These are phyloP conservation scores for Capsicum chinense DNA, from an alignment of 257 asterid species.

Conservation along the genomic window DNA sequence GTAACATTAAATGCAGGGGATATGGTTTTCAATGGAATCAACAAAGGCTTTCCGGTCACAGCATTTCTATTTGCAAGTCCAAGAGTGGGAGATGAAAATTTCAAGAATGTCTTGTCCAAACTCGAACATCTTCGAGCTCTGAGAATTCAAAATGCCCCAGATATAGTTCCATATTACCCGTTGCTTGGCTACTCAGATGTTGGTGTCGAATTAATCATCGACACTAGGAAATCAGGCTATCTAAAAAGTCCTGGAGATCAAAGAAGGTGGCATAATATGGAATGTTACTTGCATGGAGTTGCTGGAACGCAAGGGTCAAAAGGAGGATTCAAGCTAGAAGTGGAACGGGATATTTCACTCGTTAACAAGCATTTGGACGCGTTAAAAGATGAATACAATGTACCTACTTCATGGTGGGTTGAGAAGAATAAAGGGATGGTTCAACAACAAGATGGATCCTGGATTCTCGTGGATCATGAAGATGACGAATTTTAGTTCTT, in stretches of 20 bases:
- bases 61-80: slow-evolving; percentile 53
- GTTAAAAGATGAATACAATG: slow-evolving; percentile 39
- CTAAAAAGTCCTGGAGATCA: slow-evolving; percentile 42
- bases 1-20: slow-evolving; percentile 55
- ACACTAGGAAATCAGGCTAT: slow-evolving; percentile 39
- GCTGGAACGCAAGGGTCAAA: slow-evolving; percentile 43
- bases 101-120: slow-evolving; percentile 1
- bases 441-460: slow-evolving; percentile 40
- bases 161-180: slow-evolving; percentile 48
- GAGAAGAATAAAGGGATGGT: slow-evolving; percentile 53
- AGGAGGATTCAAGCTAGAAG: slow-evolving; percentile 39
- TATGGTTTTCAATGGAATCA: slow-evolving; percentile 47
- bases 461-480: slow-evolving; percentile 45
- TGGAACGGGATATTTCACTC: slow-evolving; percentile 44
- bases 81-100: slow-evolving; percentile 42
- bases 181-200: slow-evolving; percentile 28
- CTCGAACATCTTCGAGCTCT: slow-evolving; percentile 40
- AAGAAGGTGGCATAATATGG: slow-evolving; percentile 47
- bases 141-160: slow-evolving; percentile 37
- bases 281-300: slow-evolving; percentile 55
- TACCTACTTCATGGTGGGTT: slow-evolving; percentile 54
- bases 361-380: slow-evolving; percentile 44
- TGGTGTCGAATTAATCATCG: slow-evolving; percentile 37
- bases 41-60: slow-evolving; percentile 48
- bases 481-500: slow-evolving; percentile 20